phyloP scores from a whole-genome alignment of 257 asterid genomes.

The Primulina eburnea region DNA sequence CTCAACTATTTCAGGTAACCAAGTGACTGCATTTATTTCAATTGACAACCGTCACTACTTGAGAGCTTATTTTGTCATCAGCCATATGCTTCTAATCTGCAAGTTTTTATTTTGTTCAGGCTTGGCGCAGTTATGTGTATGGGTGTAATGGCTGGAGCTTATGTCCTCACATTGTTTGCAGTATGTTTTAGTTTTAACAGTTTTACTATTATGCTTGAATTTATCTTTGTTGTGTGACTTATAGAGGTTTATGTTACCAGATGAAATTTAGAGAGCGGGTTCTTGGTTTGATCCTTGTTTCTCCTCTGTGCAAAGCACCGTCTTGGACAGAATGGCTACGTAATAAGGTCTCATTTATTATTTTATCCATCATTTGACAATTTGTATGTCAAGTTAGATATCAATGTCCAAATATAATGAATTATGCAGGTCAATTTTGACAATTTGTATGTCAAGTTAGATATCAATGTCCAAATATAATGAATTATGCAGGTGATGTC shows the following conservation, averaged over 20 bases:
- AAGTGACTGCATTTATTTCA: conserved; percentile 10
- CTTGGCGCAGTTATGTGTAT: conserved; percentile 92
- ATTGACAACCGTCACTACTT: not conserved
- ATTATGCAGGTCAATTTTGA: conserved; percentile 45
- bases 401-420: conserved; percentile 16
- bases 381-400: not conserved
- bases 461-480: conserved; percentile 10
- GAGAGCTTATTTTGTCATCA: not conserved
- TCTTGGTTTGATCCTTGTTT: conserved; percentile 83
- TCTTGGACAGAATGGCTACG: conserved; percentile 92
- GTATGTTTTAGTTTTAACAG: conserved; percentile 40
- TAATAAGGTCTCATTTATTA: conserved; percentile 57
- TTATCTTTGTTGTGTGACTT: conserved; percentile 9
- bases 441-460: not conserved
- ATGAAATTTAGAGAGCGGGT: conserved; percentile 80
- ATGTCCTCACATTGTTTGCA: conserved; percentile 75
- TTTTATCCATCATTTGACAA: not conserved
- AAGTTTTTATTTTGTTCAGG: conserved; percentile 45
- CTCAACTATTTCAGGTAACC: conserved; percentile 80
- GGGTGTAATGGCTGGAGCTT: conserved; percentile 97
- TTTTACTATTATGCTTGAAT: conserved; percentile 12
- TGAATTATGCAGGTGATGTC: conserved; percentile 66
- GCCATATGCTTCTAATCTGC: conserved; percentile 9
- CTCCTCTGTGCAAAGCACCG: conserved; percentile 87
- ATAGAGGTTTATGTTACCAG: conserved; percentile 38